Evolutionary conservation across 1,284 basidiomycete species (phyloP).

Genomic region (Chalciporus sp.): DNA sequence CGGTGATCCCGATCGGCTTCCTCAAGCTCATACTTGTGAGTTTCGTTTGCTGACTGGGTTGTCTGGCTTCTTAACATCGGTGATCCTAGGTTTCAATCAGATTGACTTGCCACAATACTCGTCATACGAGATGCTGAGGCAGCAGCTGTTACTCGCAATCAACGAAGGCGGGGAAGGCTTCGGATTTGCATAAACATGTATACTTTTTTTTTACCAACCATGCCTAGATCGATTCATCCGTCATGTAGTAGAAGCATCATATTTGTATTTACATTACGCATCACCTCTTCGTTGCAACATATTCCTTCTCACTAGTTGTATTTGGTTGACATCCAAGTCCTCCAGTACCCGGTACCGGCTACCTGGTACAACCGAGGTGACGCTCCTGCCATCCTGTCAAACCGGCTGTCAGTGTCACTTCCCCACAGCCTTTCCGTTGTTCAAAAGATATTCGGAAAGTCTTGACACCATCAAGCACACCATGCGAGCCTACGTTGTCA

Average conservation of each 20-base stretch:
- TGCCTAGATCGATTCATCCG: slow-evolving; percentile 15
- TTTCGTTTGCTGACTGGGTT: slow-evolving; percentile 9
- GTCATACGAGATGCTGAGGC: slow-evolving; percentile 91
- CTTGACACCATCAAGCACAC: slow-evolving; percentile 1
- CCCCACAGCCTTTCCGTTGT: neutral
- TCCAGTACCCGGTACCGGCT: too few relatives aligned
- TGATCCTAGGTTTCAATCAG: slow-evolving; percentile 70
- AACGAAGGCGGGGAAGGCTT: slow-evolving; percentile 94
- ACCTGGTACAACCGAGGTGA: too few relatives aligned
- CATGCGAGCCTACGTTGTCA: slow-evolving; percentile 84
- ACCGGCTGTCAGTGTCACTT: too few relatives aligned
- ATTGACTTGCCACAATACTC: slow-evolving; percentile 91
- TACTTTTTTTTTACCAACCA: slow-evolving; percentile 2
- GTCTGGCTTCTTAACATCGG: slow-evolving; percentile 10
- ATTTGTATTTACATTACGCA: slow-evolving; percentile 39
- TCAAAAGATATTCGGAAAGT: neutral
- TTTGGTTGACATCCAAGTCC: too few relatives aligned
- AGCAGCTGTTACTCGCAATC: slow-evolving; percentile 86
- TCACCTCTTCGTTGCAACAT: slow-evolving; percentile 2
- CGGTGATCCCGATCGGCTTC: slow-evolving; percentile 82
- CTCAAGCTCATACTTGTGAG: slow-evolving; percentile 90
- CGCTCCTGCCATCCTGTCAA: too few relatives aligned
- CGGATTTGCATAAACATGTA: slow-evolving; percentile 64
- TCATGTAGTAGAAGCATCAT: slow-evolving; percentile 35
- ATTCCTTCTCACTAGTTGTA: neutral